Evolutionary conservation across 2,329 filamentous ascomycete genomes (phyloP).

Genomic region (Harringtonia lauricola): DNA sequence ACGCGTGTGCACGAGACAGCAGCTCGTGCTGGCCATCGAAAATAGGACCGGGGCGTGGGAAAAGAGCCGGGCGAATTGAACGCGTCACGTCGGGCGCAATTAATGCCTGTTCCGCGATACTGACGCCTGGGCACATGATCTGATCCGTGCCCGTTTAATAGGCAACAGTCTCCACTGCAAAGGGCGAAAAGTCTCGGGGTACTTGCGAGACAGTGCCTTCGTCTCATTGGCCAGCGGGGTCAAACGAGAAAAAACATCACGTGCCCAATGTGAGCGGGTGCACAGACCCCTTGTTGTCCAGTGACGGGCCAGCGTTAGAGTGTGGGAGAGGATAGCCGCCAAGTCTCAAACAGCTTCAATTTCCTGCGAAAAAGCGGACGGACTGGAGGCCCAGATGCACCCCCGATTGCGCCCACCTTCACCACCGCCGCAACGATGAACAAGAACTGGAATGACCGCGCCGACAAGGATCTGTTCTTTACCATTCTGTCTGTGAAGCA

Average conservation of each 20-base stretch:
- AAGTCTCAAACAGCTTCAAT: too few relatives aligned
- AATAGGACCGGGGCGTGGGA: background rate
- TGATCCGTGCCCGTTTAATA: conserved; percentile 1
- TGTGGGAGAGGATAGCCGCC: too few relatives aligned
- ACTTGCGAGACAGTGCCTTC: too few relatives aligned
- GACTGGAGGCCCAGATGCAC: background rate
- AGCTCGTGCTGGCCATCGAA: too few relatives aligned
- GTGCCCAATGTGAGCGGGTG: too few relatives aligned
- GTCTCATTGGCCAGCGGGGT: too few relatives aligned
- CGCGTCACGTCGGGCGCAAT: conserved; percentile 1
- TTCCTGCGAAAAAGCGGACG: too few relatives aligned
- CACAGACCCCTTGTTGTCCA: too few relatives aligned
- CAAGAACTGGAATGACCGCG: conserved; percentile 51
- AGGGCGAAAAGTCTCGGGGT: too few relatives aligned
- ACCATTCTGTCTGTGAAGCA: conserved; percentile 52
- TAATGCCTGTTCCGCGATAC: conserved; percentile 10
- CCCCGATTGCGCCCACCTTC: background rate
- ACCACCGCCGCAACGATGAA: conserved; percentile 27
- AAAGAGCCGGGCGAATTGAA: background rate
- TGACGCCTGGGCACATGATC: conserved; percentile 17
- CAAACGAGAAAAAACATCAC: background rate
- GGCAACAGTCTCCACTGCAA: background rate
- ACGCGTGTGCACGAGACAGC: background rate
- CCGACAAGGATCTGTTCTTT: conserved; percentile 53
- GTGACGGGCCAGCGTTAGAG: too few relatives aligned